Evolutionary conservation across 495 filamentous ascomycete species (phyloP).

Genomic region (Aspergillus sclerotiicarbonarius): DNA sequence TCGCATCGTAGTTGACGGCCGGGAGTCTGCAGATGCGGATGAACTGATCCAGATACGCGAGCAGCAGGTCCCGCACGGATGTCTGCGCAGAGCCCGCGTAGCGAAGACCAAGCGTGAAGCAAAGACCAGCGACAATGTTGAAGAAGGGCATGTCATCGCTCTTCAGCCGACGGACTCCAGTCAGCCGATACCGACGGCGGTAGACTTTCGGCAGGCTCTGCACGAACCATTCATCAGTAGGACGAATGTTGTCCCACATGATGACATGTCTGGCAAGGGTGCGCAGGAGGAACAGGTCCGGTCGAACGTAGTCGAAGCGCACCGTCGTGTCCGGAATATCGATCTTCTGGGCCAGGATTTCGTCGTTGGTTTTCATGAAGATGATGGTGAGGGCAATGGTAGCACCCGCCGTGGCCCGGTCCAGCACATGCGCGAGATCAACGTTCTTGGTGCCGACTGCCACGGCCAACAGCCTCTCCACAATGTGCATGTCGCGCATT

Average conservation of each 20-base stretch:
- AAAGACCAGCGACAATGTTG: conserved; percentile 87
- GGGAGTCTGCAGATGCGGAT: conserved; percentile 72
- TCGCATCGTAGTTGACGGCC: conserved; percentile 72
- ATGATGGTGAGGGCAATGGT: conserved; percentile 89
- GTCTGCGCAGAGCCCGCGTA: conserved; percentile 79
- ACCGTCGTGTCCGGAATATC: conserved; percentile 85
- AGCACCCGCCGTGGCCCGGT: conserved; percentile 86
- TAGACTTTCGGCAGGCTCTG: conserved; percentile 69
- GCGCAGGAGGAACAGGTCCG: conserved; percentile 86
- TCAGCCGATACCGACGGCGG: conserved; percentile 52
- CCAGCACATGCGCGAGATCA: conserved; percentile 83
- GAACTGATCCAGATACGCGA: conserved; percentile 84
- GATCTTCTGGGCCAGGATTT: conserved; percentile 84
- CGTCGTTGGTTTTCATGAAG: conserved; percentile 95
- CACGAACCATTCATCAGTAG: conserved; percentile 70
- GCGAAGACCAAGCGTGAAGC: conserved; percentile 78
- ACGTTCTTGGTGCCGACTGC: conserved; percentile 86
- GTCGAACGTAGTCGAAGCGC: conserved; percentile 92
- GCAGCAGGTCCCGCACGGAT: conserved; percentile 72
- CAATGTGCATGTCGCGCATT: conserved; percentile 89
- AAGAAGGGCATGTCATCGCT: conserved; percentile 87
- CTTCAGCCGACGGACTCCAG: conserved; percentile 51
- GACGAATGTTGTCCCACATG: conserved; percentile 81
- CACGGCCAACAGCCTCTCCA: conserved; percentile 79
- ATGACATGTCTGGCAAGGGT: conserved; percentile 91